Evolutionary conservation across 805 yeast genomes (phyloP).

Genomic region (Wickerhamiella allomyrinae): DNA sequence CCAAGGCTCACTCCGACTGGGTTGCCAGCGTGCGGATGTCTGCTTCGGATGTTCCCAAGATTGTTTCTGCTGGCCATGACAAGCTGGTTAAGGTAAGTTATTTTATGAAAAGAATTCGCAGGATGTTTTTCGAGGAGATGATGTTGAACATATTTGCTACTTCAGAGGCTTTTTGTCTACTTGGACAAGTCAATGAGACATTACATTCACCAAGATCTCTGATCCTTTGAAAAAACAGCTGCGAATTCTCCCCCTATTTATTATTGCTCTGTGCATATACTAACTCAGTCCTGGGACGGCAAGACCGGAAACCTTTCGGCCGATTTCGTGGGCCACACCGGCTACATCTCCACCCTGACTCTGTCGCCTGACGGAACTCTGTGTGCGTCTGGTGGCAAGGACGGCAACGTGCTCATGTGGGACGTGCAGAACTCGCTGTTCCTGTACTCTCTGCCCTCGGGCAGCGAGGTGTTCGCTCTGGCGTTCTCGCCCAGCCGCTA

Average conservation of each 20-base stretch:
- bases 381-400: conserved; percentile 99
- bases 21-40: conserved; percentile 96
- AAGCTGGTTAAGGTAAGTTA: conserved; percentile 95
- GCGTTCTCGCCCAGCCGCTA: conserved; percentile 99
- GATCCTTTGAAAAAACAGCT: conserved; percentile 39
- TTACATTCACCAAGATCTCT: conserved; percentile 97
- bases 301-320: conserved; percentile 72
- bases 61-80: conserved; percentile 98
- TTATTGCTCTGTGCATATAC: conserved; percentile 10
- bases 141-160: conserved; percentile 95
- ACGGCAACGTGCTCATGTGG: conserved; percentile 98
- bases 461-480: conserved; percentile 94
- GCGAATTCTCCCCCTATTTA: conserved; percentile 1
- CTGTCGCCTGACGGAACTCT: conserved; percentile 99
- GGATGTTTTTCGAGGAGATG: conserved; percentile 32
- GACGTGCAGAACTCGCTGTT: conserved; percentile 75
- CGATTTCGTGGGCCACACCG: conserved; percentile 98
- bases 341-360: conserved; percentile 93
- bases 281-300: conserved; percentile 81
- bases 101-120: conserved; percentile 3
- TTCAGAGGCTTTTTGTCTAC: conserved; percentile 48
- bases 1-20: conserved; percentile 95
- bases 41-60: conserved; percentile 51
- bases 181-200: conserved; percentile 79
- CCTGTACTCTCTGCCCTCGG: conserved; percentile 85